Conservation (phyloP, 75 land plant species). For the Sequoiadendron giganteum region DNA sequence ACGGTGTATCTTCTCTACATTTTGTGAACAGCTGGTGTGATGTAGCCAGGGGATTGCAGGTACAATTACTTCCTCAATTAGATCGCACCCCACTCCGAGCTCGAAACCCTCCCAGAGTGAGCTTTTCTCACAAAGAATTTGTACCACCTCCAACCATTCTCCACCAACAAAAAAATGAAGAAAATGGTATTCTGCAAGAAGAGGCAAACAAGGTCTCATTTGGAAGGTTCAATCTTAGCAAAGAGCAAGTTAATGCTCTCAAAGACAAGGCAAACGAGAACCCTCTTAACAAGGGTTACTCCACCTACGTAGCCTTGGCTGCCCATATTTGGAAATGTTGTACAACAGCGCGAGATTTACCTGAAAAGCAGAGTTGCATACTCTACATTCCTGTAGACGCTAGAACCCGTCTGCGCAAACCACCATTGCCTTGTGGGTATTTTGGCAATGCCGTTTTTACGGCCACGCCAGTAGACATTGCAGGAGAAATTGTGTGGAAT, state of each 20-base stretch:
- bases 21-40: background rate
- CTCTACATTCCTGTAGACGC: too few species aligned
- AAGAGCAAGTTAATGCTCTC: conserved; percentile 35
- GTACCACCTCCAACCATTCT: background rate
- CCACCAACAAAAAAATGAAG: background rate
- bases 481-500: too few species aligned
- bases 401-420: background rate
- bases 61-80: background rate
- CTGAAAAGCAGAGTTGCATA: too few species aligned
- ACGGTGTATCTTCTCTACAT: background rate
- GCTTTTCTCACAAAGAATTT: background rate
- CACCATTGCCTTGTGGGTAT: conserved; percentile 50
- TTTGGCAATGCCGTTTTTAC: conserved; percentile 60
- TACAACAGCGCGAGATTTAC: too few species aligned
- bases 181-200: too few species aligned
- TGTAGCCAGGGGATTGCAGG: background rate
- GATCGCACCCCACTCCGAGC: background rate
- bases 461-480: conserved; percentile 20
- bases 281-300: conserved; percentile 14
- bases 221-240: conserved; percentile 32
- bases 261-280: conserved; percentile 32
- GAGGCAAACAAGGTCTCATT: conserved; percentile 26
- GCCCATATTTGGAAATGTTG: conserved; percentile 31
- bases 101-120: background rate
- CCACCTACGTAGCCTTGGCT: conserved; percentile 46